Percentiles rank a stretch among this genome's conserved stretches.
Conservation (phyloP, 1,139 yeast genomes). For the Nakaseomyces nivariensis region DNA sequence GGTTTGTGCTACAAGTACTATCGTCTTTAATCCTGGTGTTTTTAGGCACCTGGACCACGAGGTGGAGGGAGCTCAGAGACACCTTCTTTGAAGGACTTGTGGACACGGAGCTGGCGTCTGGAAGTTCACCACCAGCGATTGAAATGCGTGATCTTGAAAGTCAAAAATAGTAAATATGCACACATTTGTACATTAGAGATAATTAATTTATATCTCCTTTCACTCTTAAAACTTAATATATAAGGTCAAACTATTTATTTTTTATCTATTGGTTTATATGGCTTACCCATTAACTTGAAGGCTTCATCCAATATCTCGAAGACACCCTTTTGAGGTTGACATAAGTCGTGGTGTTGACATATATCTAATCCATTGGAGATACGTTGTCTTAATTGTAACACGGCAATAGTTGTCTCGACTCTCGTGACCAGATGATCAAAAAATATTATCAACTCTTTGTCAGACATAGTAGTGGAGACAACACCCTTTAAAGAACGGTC, state of each 20-base stretch:
- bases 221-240: background rate
- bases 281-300: background rate
- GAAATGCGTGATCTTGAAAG: constrained; percentile 28
- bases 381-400: constrained; percentile 24
- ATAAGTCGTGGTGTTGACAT: constrained; percentile 10
- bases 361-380: constrained; percentile 16
- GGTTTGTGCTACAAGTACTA: constrained; percentile 76
- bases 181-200: no score
- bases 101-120: constrained; percentile 33
- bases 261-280: background rate
- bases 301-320: constrained; percentile 18
- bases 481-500: constrained; percentile 14
- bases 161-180: constrained; percentile 11
- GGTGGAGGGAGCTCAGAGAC: constrained; percentile 81
- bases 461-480: constrained; percentile 15
- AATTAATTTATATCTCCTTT: background rate
- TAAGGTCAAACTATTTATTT: background rate
- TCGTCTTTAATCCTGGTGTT: constrained; percentile 63
- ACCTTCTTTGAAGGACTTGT: constrained; percentile 79
- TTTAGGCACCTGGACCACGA: constrained; percentile 74
- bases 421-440: constrained; percentile 28
- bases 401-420: constrained; percentile 22
- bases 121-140: constrained; percentile 14
- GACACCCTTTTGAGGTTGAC: constrained; percentile 10
- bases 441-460: constrained; percentile 20